Evolutionary conservation across 2,329 filamentous ascomycete genomes (phyloP).

Genomic region (Xylogone sp.): DNA sequence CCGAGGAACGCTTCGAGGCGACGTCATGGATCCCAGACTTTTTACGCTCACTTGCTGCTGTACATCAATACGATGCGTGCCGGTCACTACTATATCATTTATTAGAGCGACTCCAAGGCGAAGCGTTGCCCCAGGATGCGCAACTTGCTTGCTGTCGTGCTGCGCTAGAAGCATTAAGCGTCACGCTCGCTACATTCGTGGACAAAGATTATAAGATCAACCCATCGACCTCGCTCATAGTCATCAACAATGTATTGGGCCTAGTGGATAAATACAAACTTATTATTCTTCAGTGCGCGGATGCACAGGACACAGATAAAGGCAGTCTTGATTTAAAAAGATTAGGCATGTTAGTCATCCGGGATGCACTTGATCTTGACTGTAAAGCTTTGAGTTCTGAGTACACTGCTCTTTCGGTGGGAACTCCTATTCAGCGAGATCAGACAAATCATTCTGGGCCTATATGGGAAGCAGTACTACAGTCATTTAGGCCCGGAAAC

Average conservation of each 20-base stretch:
- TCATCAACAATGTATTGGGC: constrained; percentile 62
- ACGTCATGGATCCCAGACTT: constrained; percentile 78
- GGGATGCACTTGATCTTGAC: constrained; percentile 65
- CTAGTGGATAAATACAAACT: constrained; percentile 59
- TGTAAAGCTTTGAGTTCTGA: constrained; percentile 67
- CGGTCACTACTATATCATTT: constrained; percentile 74
- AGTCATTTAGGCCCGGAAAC: constrained; percentile 62
- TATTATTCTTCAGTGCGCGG: constrained; percentile 53
- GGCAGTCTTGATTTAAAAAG: constrained; percentile 49
- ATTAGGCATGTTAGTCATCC: constrained; percentile 60
- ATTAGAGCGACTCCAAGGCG: constrained; percentile 59
- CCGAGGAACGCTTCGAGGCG: constrained; percentile 54
- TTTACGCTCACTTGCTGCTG: constrained; percentile 70
- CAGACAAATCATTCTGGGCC: constrained; percentile 66
- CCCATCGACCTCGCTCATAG: constrained; percentile 51
- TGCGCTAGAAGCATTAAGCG: constrained; percentile 57
- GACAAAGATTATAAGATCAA: constrained; percentile 45
- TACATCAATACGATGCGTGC: constrained; percentile 75
- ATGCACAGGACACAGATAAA: constrained; percentile 36
- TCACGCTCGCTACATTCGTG: constrained; percentile 54
- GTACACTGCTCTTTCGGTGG: constrained; percentile 59
- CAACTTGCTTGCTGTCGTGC: constrained; percentile 60
- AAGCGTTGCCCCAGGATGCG: constrained; percentile 50
- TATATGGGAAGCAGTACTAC: constrained; percentile 75
- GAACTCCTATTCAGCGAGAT: constrained; percentile 60